phyloP scores from a whole-genome alignment of 768 basidiomycete genomes.

The Lentinula sp. region DNA sequence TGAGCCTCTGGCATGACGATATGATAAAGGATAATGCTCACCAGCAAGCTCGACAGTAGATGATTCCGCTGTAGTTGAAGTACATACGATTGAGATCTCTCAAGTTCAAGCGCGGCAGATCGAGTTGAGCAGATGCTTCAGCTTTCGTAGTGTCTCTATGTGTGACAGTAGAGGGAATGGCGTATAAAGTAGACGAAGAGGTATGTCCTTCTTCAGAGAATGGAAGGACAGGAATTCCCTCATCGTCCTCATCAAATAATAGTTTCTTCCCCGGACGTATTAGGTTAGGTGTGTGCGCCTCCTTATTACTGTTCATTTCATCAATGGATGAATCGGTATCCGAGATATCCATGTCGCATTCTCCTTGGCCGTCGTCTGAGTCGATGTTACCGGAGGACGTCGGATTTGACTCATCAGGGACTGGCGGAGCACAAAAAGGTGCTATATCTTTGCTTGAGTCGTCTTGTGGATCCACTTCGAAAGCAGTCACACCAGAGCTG shows the following conservation, averaged over 20 bases:
- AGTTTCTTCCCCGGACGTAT: not conserved
- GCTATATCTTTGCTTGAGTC: not conserved
- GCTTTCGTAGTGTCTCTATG: not conserved
- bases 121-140: not conserved
- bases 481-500: not conserved
- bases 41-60: constrained; percentile 3
- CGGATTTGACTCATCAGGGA: not conserved
- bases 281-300: not conserved
- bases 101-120: not conserved
- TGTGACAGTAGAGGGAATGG: not conserved
- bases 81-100: constrained; percentile 1
- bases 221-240: not conserved
- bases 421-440: not conserved
- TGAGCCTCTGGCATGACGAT: not conserved
- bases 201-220: not conserved
- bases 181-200: not conserved
- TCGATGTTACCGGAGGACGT: not conserved
- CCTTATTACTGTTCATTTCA: not conserved
- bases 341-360: constrained; percentile 4
- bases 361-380: not conserved
- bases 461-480: not conserved
- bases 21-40: not conserved
- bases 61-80: not conserved
- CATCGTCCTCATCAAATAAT: not conserved
- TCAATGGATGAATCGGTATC: not conserved